phyloP scores from a whole-genome alignment of 1,284 basidiomycete genomes.

The Xanthoconium separans region DNA sequence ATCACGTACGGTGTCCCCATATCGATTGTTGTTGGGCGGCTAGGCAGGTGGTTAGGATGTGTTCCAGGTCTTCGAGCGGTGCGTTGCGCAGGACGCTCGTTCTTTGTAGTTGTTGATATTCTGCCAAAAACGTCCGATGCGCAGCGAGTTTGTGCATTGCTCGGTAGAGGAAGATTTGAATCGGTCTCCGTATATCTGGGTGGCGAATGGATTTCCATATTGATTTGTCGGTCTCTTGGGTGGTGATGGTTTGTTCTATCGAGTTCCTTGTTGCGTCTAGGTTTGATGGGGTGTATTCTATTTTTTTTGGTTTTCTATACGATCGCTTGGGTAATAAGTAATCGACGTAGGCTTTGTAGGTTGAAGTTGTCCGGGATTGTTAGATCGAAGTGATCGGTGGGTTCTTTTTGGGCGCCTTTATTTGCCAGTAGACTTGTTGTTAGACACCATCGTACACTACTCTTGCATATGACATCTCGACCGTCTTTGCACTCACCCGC shows the following conservation, averaged over 20 bases:
- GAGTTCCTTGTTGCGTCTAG: neutral
- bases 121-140: too few relatives aligned
- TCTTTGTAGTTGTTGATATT: too few relatives aligned
- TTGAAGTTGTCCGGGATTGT: neutral
- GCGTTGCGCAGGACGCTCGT: too few relatives aligned
- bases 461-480: too few relatives aligned
- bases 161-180: neutral
- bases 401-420: neutral
- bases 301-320: neutral
- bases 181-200: neutral
- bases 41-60: too few relatives aligned
- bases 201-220: neutral
- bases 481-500: conserved; percentile 22
- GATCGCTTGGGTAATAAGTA: neutral
- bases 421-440: neutral
- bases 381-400: neutral
- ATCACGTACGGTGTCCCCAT: too few relatives aligned
- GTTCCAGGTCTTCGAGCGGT: too few relatives aligned
- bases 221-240: neutral
- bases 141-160: neutral
- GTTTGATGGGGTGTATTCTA: neutral
- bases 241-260: neutral
- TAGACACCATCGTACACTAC: too few relatives aligned
- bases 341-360: neutral
- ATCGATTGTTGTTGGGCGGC: too few relatives aligned